A percentile compares a stretch with the other conserved stretches of the same genome.
These are phyloP conservation scores for Zasmidium citrigriseum DNA, from an alignment of 2,329 filamentous ascomycete species.

Conservation along the genomic window DNA sequence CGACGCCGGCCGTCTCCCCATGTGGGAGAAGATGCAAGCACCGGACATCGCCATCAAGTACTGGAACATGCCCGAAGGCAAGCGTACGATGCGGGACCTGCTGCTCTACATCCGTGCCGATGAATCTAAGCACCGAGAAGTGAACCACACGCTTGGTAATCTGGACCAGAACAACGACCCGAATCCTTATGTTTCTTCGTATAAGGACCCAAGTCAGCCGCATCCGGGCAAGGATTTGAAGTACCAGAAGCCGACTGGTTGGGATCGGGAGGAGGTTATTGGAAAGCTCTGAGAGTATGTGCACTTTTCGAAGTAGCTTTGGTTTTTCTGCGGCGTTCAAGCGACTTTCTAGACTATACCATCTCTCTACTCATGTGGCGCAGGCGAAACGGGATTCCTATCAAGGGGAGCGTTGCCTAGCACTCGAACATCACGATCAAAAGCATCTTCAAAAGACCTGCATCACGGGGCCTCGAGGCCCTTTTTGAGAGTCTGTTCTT, in stretches of 20 bases:
- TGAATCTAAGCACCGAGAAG: slow-evolving; percentile 77
- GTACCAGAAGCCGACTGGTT: slow-evolving; percentile 69
- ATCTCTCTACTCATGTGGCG: slow-evolving; percentile 2
- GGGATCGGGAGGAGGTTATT: slow-evolving; percentile 80
- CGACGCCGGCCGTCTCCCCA: slow-evolving; percentile 78
- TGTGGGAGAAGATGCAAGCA: slow-evolving; percentile 75
- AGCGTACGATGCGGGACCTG: slow-evolving; percentile 80
- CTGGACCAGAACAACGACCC: slow-evolving; percentile 82
- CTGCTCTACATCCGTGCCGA: slow-evolving; percentile 88
- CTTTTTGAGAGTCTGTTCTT: too few species aligned
- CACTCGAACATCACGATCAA: not conserved
- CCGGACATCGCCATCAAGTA: slow-evolving; percentile 90
- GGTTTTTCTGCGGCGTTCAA: slow-evolving; percentile 13
- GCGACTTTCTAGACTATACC: slow-evolving; percentile 7
- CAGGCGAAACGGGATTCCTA: not conserved
- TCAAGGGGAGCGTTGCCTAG: not conserved
- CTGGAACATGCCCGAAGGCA: slow-evolving; percentile 88
- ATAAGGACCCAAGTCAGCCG: slow-evolving; percentile 66
- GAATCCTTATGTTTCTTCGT: slow-evolving; percentile 86
- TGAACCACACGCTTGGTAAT: slow-evolving; percentile 93
- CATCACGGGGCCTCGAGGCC: too few species aligned
- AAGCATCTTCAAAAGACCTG: too few species aligned
- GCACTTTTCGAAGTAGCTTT: not conserved
- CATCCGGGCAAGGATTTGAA: slow-evolving; percentile 71
- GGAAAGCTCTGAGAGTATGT: slow-evolving; percentile 27